phyloP scores from a whole-genome alignment of 306 rosid genomes.

The Dryas alaskensis region DNA sequence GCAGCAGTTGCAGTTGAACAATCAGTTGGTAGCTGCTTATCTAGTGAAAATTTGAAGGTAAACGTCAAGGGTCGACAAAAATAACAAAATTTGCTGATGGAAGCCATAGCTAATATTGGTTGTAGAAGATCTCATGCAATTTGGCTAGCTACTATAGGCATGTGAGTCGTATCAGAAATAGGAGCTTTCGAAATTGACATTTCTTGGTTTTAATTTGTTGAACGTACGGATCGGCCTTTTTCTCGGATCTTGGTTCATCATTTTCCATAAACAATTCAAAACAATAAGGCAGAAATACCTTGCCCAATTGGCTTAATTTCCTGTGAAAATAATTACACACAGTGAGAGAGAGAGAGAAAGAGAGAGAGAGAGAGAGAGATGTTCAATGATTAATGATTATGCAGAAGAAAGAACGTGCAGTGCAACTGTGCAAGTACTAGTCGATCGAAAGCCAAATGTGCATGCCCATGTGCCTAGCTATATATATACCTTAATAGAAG shows the following conservation, averaged over 20 bases:
- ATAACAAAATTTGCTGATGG: not conserved
- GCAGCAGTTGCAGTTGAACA: not conserved
- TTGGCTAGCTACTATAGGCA: not conserved
- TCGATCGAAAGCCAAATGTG: not conserved
- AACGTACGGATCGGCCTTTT: not conserved
- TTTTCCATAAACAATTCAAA: not conserved
- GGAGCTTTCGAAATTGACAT: not conserved
- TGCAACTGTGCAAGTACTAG: not conserved
- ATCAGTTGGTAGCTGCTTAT: not conserved
- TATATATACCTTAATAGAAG: too few species aligned
- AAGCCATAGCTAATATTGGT: slow-evolving; percentile 7
- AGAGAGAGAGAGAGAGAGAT: too few species aligned
- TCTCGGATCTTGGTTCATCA: not conserved
- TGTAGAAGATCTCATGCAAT: not conserved
- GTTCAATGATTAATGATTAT: not conserved
- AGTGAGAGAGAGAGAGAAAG: too few species aligned
- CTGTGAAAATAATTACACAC: not conserved
- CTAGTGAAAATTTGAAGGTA: not conserved
- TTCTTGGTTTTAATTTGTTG: not conserved
- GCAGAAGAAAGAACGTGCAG: slow-evolving; percentile 13
- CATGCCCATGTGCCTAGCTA: slow-evolving; percentile 30
- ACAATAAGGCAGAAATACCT: not conserved
- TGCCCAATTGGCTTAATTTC: too few species aligned
- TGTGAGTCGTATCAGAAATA: not conserved
- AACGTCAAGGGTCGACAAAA: not conserved